Percentiles rank a stretch among this genome's conserved stretches.
Evolutionary conservation across 108 stramenopile genomes (phyloP).

Genomic region (Cyclotella sp.): DNA sequence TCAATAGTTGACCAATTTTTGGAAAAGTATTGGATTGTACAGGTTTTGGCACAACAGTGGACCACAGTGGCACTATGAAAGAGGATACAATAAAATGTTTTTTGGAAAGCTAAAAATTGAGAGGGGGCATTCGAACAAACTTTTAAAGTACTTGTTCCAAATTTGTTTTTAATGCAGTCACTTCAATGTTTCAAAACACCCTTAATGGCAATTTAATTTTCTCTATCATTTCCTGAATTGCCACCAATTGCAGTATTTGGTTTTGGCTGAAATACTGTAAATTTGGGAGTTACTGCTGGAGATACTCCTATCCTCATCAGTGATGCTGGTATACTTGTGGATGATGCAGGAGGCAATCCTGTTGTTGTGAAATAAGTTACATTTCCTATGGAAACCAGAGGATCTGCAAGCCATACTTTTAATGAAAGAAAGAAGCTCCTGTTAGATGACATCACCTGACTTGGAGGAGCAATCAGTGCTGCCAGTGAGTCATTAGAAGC

Average conservation of each 20-base stretch:
- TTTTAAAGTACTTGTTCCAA: too few relatives aligned
- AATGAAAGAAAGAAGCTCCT: slow-evolving; percentile 32
- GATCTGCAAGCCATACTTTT: slow-evolving; percentile 42
- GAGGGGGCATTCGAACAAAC: too few relatives aligned
- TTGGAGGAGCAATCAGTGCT: slow-evolving; percentile 89
- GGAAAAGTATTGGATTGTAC: too few relatives aligned
- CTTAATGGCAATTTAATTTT: too few relatives aligned
- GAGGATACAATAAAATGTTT: too few relatives aligned
- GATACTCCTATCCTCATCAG: slow-evolving; percentile 15
- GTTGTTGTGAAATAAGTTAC: slow-evolving; percentile 8
- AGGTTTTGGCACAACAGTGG: too few relatives aligned
- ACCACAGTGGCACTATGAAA: too few relatives aligned
- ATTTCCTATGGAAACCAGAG: slow-evolving; percentile 49
- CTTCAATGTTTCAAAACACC: too few relatives aligned
- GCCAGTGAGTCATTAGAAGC: slow-evolving; percentile 80
- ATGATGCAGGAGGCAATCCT: background rate
- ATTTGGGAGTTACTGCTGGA: slow-evolving; percentile 27
- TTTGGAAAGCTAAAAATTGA: too few relatives aligned
- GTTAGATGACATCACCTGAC: slow-evolving; percentile 24
- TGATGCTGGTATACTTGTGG: slow-evolving; percentile 14
- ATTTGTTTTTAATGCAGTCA: too few relatives aligned
- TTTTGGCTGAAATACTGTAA: slow-evolving; percentile 55
- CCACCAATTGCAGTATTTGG: background rate
- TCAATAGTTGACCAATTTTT: too few relatives aligned
- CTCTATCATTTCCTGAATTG: background rate